Base-by-base conservation (phyloP, 1,139 yeast species). In the Suhomyces bokatorum region DNA sequence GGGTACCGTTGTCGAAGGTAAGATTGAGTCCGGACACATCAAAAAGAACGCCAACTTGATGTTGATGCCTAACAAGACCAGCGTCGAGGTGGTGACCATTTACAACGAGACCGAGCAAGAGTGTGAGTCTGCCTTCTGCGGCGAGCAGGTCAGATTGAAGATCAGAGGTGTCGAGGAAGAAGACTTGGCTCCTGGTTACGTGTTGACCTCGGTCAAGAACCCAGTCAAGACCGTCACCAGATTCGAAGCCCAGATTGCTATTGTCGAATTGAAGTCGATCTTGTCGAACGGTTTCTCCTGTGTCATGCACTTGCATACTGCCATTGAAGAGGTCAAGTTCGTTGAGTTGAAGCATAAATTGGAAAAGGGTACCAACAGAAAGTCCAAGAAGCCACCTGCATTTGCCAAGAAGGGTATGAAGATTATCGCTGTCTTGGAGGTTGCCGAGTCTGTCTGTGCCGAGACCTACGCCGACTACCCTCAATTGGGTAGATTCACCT, bases 401-500 rank as follows among this genome's bases (percentile, higher is more conserved):
- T 93, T 90, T 67, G 99, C 99, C 54, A 93, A 91, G 73, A 89
- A 89, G 80, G 99, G 99, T 58, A 93, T 93, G 98, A 91, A 89
- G 82, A 83, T 93, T 58, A 90, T 93, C 66, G 99, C 98, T 32
- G 80, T 86, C 39, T 75, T 93, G 61, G 97, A 91, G 70, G 78
- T 89, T 15, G 76, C 81, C 42, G 91, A 83, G 58, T 89, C 96
- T 20, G 87, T 93, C 33, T 93, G 98, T 76, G 86, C 93, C 44
- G 99, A 93, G 73, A 85, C 95, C 42, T 93, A 86, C 66, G 83
- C 77, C 53, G 95, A 88, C 62, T 87, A 90, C 65, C 97, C 93
- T 55, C 98, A 93, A 72, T 80, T 93, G 60, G 99, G 99, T 65
- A 85, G 99, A 70, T 93, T 93, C 67, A 93, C 99, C 32, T 80